Evolutionary conservation across 169 alveolate species (phyloP).

Genomic region (Eimeria maxima): DNA sequence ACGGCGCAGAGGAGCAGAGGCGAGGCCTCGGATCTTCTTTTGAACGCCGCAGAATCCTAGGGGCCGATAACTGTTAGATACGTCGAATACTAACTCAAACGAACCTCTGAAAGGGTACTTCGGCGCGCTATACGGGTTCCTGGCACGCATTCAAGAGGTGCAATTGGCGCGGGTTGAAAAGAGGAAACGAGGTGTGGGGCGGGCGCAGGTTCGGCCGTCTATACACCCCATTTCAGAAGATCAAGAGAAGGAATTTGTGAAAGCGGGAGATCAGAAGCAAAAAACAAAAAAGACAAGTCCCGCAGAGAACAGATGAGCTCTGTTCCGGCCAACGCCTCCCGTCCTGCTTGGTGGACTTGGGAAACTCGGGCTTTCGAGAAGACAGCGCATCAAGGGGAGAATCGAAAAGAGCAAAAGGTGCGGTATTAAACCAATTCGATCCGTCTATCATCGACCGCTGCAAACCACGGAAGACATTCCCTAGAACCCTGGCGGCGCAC

Average conservation of each 20-base stretch:
- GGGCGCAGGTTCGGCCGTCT: neutral
- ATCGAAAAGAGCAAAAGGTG: slow-evolving; percentile 32
- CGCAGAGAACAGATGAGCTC: neutral
- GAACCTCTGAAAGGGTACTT: neutral
- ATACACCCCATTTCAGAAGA: slow-evolving; percentile 43
- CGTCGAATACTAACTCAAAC: neutral
- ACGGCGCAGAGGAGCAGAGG: neutral
- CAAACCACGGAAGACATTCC: slow-evolving; percentile 27
- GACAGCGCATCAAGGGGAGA: neutral
- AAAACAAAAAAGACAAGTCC: slow-evolving; percentile 12
- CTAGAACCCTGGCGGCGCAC: slow-evolving; percentile 23
- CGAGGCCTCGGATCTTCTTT: neutral
- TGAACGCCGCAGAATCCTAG: neutral
- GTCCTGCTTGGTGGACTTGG: neutral
- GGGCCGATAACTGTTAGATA: neutral
- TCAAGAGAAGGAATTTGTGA: neutral
- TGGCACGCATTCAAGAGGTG: neutral
- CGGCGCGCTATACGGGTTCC: neutral
- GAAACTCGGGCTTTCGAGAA: neutral
- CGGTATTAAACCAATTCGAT: slow-evolving; percentile 25
- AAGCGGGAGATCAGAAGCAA: neutral
- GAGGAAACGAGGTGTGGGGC: slow-evolving; percentile 20
- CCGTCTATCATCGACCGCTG: neutral
- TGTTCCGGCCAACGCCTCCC: neutral
- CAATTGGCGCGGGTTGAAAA: neutral